Conservation (phyloP, 805 yeast species). For the Debaryomyces maramus region DNA sequence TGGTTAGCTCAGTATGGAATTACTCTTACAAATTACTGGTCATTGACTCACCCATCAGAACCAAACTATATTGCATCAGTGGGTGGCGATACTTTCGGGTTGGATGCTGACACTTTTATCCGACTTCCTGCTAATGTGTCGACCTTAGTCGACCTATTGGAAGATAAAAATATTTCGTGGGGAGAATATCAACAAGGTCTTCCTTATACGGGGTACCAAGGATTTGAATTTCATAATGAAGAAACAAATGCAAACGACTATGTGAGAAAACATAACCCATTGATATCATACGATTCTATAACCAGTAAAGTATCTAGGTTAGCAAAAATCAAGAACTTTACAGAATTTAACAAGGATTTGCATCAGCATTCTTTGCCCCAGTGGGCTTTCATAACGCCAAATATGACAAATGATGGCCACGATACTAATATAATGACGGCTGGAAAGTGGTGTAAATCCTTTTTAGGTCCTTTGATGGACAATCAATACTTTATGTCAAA, state of each 20-base stretch:
- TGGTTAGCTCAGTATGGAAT: slow-evolving; percentile 46
- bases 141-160: slow-evolving; percentile 48
- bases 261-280: slow-evolving; percentile 54
- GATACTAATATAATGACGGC: slow-evolving; percentile 47
- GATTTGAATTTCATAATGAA: slow-evolving; percentile 46
- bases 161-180: slow-evolving; percentile 49
- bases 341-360: slow-evolving; percentile 43
- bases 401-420: slow-evolving; percentile 55
- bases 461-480: slow-evolving; percentile 44
- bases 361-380: slow-evolving; percentile 45
- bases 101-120: slow-evolving; percentile 47
- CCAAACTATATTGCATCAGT: slow-evolving; percentile 53
- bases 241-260: slow-evolving; percentile 47
- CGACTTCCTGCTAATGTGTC: slow-evolving; percentile 47
- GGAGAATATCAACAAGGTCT: slow-evolving; percentile 53
- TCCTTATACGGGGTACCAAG: slow-evolving; percentile 54
- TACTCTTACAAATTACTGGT: slow-evolving; percentile 51
- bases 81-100: slow-evolving; percentile 51
- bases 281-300: slow-evolving; percentile 41
- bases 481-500: slow-evolving; percentile 49
- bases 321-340: slow-evolving; percentile 48
- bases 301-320: slow-evolving; percentile 34
- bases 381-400: slow-evolving; percentile 55
- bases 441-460: slow-evolving; percentile 49
- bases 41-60: slow-evolving; percentile 51